Conservation (phyloP, 2,329 filamentous ascomycete species). For the Colletotrichum aenigma region DNA sequence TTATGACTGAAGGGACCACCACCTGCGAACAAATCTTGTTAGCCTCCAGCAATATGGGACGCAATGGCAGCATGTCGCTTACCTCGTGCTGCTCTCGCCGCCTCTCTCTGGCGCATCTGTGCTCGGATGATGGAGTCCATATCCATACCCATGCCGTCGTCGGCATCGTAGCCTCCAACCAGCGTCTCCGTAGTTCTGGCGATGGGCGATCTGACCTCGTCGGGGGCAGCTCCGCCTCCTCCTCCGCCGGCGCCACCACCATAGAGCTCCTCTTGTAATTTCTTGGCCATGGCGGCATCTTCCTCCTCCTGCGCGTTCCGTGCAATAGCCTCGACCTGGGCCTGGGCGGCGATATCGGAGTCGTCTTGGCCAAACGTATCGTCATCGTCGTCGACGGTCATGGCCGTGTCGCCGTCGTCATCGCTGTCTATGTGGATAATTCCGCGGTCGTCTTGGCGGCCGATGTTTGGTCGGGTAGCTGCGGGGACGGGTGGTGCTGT, state of each 20-base stretch:
- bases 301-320: constrained; percentile 73
- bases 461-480: constrained; percentile 30
- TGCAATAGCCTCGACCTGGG: constrained; percentile 43
- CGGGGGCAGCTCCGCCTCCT: constrained; percentile 49
- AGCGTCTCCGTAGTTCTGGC: constrained; percentile 90
- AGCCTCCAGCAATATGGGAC: not conserved
- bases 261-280: constrained; percentile 92
- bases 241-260: constrained; percentile 34
- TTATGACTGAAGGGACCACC: constrained; percentile 42
- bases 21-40: not conserved
- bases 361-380: constrained; percentile 42
- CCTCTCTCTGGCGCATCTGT: constrained; percentile 56
- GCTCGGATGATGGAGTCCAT: constrained; percentile 61
- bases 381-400: constrained; percentile 42
- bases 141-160: constrained; percentile 61
- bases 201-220: constrained; percentile 86
- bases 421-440: constrained; percentile 80
- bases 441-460: constrained; percentile 59
- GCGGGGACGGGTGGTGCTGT: constrained; percentile 28
- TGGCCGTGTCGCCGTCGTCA: constrained; percentile 61
- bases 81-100: constrained; percentile 17
- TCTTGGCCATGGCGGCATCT: constrained; percentile 90
- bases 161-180: constrained; percentile 66
- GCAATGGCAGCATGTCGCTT: constrained; percentile 22
- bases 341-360: constrained; percentile 30